Conservation (phyloP, 441 rosid genomes). For the Corymbia calophylla region DNA sequence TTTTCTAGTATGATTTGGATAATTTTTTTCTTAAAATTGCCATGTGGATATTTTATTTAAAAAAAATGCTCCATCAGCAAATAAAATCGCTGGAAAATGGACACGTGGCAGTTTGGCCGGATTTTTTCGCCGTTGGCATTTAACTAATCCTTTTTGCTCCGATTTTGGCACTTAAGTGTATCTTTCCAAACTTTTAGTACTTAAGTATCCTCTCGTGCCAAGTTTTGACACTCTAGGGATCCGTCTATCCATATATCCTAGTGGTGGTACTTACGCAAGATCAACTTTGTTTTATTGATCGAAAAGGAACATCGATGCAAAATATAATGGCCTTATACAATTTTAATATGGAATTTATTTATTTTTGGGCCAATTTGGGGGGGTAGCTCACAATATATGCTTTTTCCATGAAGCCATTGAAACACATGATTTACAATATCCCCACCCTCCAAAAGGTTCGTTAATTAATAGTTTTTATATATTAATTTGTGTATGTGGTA, state of each 20-base stretch:
- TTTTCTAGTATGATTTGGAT: too few species aligned
- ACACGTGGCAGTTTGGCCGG: too few species aligned
- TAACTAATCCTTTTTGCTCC: too few species aligned
- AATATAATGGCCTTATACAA: neutral
- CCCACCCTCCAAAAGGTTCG: accelerated
- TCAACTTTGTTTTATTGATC: neutral
- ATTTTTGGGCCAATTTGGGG: neutral
- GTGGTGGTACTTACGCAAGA: accelerated
- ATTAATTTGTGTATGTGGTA: neutral
- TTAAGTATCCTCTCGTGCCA: too few species aligned
- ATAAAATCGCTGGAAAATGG: too few species aligned
- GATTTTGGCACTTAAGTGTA: too few species aligned
- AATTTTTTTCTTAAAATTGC: too few species aligned
- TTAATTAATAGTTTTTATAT: neutral
- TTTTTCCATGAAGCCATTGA: neutral
- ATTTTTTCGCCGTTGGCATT: too few species aligned
- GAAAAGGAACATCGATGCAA: neutral
- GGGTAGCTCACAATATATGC: accelerated
- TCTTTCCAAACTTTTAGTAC: too few species aligned
- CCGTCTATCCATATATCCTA: neutral
- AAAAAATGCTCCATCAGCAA: too few species aligned
- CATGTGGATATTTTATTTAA: too few species aligned
- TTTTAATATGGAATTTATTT: neutral
- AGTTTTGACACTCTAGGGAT: too few species aligned
- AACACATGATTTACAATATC: neutral